Evolutionary conservation across 2,329 filamentous ascomycete species (phyloP).

Genomic region (Cryphonectria carpinicola): DNA sequence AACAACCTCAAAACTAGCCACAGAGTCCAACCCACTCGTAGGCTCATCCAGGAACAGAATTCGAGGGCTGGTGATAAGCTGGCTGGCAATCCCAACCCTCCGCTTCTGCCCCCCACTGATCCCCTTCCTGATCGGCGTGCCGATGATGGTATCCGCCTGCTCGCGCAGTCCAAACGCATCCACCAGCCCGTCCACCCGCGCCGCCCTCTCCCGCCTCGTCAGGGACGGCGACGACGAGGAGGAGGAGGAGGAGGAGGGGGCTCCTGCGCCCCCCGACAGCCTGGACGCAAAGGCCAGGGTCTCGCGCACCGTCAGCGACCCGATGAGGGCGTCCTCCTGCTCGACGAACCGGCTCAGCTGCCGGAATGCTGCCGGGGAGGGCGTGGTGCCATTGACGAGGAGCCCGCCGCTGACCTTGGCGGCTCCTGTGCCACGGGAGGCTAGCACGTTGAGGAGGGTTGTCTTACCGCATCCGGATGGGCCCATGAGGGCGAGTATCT

Average conservation of each 20-base stretch:
- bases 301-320: conserved; percentile 78
- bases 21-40: conserved; percentile 81
- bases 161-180: conserved; percentile 72
- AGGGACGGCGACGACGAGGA: conserved; percentile 35
- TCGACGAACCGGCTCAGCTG: conserved; percentile 78
- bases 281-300: conserved; percentile 79
- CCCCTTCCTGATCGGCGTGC: conserved; percentile 81
- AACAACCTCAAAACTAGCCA: conserved; percentile 76
- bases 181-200: conserved; percentile 69
- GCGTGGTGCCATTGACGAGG: conserved; percentile 64
- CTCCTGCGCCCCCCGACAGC: conserved; percentile 59
- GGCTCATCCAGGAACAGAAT: conserved; percentile 85
- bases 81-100: conserved; percentile 76
- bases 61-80: conserved; percentile 79
- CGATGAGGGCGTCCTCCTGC: conserved; percentile 84
- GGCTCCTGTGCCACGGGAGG: conserved; percentile 57
- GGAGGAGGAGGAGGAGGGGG: conserved; percentile 32
- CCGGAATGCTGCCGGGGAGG: conserved; percentile 61
- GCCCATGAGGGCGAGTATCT: conserved; percentile 81
- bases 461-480: conserved; percentile 78
- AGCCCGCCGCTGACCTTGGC: conserved; percentile 58
- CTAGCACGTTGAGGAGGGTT: conserved; percentile 79
- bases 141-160: conserved; percentile 74
- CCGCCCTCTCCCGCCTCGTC: conserved; percentile 57
- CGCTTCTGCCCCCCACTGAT: conserved; percentile 86